Percentiles rank a stretch among this genome's conserved stretches.
Evolutionary conservation across 2,329 filamentous ascomycete species (phyloP).

Genomic region (Fusarium oligoseptatum): DNA sequence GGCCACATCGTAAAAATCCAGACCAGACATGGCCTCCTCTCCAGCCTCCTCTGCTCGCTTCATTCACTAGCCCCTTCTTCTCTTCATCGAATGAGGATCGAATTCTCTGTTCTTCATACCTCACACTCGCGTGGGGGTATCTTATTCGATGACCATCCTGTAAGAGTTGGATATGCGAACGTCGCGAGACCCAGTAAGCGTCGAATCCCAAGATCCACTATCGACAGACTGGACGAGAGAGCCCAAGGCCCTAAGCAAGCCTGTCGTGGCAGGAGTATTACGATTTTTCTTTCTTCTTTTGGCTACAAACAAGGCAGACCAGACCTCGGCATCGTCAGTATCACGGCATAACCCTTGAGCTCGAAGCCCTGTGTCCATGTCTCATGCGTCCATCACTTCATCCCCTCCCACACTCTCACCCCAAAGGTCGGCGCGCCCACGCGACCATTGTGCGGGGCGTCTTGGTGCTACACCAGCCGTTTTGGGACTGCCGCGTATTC

Average conservation of each 20-base stretch:
- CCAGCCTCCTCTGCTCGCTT: constrained; percentile 5
- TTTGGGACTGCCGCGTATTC: constrained; percentile 24
- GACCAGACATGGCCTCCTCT: constrained; percentile 14
- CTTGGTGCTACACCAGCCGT: constrained; percentile 26
- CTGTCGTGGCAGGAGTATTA: not conserved
- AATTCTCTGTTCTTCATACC: constrained; percentile 11
- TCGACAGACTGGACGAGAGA: not conserved
- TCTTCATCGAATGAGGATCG: not conserved
- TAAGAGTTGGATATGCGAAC: not conserved
- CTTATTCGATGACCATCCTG: not conserved
- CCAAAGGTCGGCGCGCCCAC: constrained; percentile 5
- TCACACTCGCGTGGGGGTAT: constrained; percentile 19
- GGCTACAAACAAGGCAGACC: not conserved
- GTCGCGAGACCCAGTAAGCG: constrained; percentile 4
- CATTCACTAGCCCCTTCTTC: not conserved
- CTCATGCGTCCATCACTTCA: constrained; percentile 20
- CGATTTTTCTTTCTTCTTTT: not conserved
- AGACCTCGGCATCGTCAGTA: constrained; percentile 5
- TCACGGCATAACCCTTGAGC: constrained; percentile 5
- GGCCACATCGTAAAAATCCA: constrained; percentile 12
- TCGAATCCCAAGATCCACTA: constrained; percentile 9
- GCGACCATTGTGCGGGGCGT: constrained; percentile 28
- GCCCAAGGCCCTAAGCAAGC: constrained; percentile 1
- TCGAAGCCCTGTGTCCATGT: constrained; percentile 4
- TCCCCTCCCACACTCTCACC: constrained; percentile 8